Base-by-base conservation (phyloP, 306 rosid species). In the Prunus mume region DNA sequence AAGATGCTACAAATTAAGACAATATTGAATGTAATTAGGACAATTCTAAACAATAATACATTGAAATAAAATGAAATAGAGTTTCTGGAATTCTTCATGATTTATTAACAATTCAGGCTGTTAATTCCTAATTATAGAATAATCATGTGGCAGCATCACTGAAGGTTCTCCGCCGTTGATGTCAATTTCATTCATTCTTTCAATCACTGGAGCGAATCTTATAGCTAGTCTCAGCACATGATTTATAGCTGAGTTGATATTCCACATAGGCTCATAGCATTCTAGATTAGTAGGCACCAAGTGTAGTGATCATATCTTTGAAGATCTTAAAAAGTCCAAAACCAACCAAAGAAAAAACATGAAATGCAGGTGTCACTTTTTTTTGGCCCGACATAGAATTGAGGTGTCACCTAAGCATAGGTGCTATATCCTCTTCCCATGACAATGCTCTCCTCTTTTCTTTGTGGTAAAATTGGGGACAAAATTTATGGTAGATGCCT, bases 271-370 rank as follows among this genome's bases (percentile, higher is more conserved):
- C 61, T 64, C 27, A 63, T 63, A 63, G n/a, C 45, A 18, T 30
- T 63, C 27, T 34, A 14, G 72, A 65, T 66, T 17, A 66, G 73
- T 11, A 27, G 49, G 81, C 80, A 76, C 49, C 60, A 60, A 27
- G 20, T 28, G 49, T 46, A 76, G 63, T 68, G 43, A 83, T 83
- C 78, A 82, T 74, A 88, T 87, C 91, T 80, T 69, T 19, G 69
- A 75, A 80, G 83, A 82, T 89, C 87, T 82, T 82, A 18, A 73
- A 73, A 55, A 69, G 79, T 9, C 50, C 71, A 73, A 72, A 81
- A n/a, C 64, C 66, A 56, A 60, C 58, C 38, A 28, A 78, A 77
- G 34, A 80, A 65, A 76, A 63, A 9, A 60, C 78, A 78, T 3
- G 34, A 60, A 51, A 64, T 50, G 78, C 19, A 72, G 38, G 38